Evolutionary conservation across 805 yeast genomes (phyloP).

Genomic region (Zygotorulaspora sp.): DNA sequence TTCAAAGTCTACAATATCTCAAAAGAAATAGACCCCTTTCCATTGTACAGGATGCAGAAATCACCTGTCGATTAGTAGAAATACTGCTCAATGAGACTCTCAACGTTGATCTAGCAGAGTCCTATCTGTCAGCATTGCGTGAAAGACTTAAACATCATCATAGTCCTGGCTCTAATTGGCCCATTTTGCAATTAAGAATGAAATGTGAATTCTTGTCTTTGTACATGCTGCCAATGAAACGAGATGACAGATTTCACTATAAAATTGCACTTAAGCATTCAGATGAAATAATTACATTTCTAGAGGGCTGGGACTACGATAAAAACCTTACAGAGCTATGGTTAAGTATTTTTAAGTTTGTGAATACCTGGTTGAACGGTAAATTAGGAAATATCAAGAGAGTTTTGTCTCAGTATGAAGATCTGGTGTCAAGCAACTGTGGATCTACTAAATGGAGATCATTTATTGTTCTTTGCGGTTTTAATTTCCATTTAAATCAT

Average conservation of each 20-base stretch:
- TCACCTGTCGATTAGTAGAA: conserved; percentile 27
- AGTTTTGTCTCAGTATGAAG: conserved; percentile 11
- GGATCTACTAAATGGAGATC: conserved; percentile 15
- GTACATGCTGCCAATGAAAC: conserved; percentile 18
- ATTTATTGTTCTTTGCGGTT: conserved; percentile 16
- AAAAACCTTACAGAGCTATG: conserved; percentile 10
- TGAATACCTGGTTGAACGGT: conserved; percentile 13
- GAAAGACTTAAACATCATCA: conserved; percentile 26
- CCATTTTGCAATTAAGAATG: conserved; percentile 19
- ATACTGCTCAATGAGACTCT: conserved; percentile 32
- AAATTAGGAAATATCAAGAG: conserved; percentile 12
- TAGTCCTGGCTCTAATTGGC: conserved; percentile 7
- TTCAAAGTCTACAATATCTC: conserved; percentile 21
- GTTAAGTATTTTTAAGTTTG: conserved; percentile 21
- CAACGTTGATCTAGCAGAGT: conserved; percentile 29
- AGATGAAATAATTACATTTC: conserved; percentile 16
- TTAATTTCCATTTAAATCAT: conserved; percentile 20
- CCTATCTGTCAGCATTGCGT: conserved; percentile 22
- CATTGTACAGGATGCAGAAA: conserved; percentile 26
- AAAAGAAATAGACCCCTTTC: conserved; percentile 19
- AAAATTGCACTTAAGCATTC: conserved; percentile 27
- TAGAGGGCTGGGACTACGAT: conserved; percentile 6
- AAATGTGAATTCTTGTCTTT: conserved; percentile 22
- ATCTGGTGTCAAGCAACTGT: conserved; percentile 2
- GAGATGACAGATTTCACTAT: conserved; percentile 19